phyloP scores from a whole-genome alignment of 129 eudicot species.

The Pseudognaphalium luteoalbum region DNA sequence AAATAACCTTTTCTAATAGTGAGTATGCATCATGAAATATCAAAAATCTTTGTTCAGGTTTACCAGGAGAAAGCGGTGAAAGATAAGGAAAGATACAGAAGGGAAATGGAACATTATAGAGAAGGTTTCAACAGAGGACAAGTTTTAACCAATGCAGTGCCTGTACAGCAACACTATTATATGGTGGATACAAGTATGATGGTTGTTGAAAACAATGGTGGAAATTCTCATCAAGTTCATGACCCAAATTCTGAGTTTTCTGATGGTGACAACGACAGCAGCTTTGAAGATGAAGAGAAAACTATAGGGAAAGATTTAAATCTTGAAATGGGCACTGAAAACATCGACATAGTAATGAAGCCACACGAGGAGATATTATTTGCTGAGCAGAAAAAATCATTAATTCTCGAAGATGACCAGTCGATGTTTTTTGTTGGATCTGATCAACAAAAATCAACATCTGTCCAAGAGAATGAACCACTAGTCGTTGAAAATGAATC shows the following conservation, averaged over 20 bases:
- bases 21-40: background rate
- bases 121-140: slow-evolving; percentile 52
- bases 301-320: slow-evolving; percentile 26
- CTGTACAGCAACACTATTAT: slow-evolving; percentile 50
- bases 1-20: background rate
- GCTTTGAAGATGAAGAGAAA: slow-evolving; percentile 37
- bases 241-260: slow-evolving; percentile 44
- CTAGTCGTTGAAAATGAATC: slow-evolving; percentile 4
- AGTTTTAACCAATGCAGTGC: slow-evolving; percentile 34
- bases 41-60: slow-evolving; percentile 34
- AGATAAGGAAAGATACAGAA: slow-evolving; percentile 86
- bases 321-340: slow-evolving; percentile 40
- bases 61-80: slow-evolving; percentile 84
- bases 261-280: slow-evolving; percentile 42
- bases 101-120: slow-evolving; percentile 73
- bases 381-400: slow-evolving; percentile 12
- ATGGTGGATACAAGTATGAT: slow-evolving; percentile 31
- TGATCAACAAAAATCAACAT: slow-evolving; percentile 22
- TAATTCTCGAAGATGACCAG: slow-evolving; percentile 9
- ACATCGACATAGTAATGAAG: slow-evolving; percentile 27
- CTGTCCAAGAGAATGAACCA: slow-evolving; percentile 24
- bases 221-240: slow-evolving; percentile 35
- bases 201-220: slow-evolving; percentile 35
- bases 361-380: slow-evolving; percentile 15
- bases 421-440: slow-evolving; percentile 25